Evolutionary conservation across 306 rosid genomes (phyloP), one percentile per base, ranked within the genome.

Genomic region (Citrullus colocynthis): DNA sequence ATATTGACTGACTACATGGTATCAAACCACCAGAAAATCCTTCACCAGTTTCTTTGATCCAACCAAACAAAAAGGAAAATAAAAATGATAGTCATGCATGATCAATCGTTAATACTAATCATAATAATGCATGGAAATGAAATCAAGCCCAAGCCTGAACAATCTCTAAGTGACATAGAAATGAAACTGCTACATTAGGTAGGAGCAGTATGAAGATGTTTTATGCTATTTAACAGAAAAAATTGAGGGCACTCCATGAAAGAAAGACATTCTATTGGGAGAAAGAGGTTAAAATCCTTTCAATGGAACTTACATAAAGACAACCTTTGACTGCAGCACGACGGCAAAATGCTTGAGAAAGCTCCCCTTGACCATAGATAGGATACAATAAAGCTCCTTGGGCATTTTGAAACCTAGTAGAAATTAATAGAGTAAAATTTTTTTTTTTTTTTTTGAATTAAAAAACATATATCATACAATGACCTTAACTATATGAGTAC

Each of bases 281-380:
- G 76, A 48, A 41, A 16, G 57, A 44, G 15, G 18, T 64, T 42
- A 62, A 17, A 62, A 42, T 16, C 18, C 36, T 56, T 67, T 3
- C 16, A 3, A 34, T 28, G 78, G 66, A 88, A 90, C 99, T 89
- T 92, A 92, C 98, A 76, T 92, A 86, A 72, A 92, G 81, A 91
- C 96, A 92, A 57, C 97, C 97, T 83, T 92, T 95, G 66, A 95
- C 99, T 85, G 99, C 97, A 72, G 97, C 97, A 63, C 96, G 93
- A 15, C 96, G 97, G 66, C 93, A 91, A 86, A 90, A 95, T 69
- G 93, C 97, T 85, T 91, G 96, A 54, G 97, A 86, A 64, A 92
- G 84, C 83, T 95, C 99, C 78, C 98, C 97, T 63, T 86, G 88
- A 76, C 99, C 99, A 64, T 92, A 95, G 77, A 89, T 49, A 83